Conservation (phyloP, 148 eudicot genomes). For the Pharnaceum exiguum region DNA sequence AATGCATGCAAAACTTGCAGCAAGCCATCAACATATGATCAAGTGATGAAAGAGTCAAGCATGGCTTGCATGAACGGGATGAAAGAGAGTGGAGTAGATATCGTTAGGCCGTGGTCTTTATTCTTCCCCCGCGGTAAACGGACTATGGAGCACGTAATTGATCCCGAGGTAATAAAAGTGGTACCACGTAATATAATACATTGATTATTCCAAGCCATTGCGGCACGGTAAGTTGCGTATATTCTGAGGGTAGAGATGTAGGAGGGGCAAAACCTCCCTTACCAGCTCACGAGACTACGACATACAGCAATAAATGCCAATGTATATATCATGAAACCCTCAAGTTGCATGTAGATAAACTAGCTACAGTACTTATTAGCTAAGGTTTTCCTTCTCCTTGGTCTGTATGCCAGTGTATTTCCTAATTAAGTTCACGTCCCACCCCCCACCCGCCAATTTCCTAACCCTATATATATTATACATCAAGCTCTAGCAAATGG, state of each 20-base stretch:
- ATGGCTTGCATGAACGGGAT: constrained; percentile 1
- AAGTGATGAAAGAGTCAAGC: constrained; percentile 4
- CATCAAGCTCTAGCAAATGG: constrained; percentile 3
- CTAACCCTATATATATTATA: constrained; percentile 13
- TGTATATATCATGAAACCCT: no score
- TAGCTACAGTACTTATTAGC: not conserved
- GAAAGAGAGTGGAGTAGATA: not conserved
- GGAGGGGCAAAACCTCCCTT: not conserved
- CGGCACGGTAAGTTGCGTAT: constrained; percentile 15
- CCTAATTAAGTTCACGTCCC: constrained; percentile 16
- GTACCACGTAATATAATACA: constrained; percentile 22
- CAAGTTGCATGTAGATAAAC: no score
- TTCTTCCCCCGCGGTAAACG: constrained; percentile 1
- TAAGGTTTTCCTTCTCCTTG: not conserved
- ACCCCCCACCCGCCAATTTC: not conserved
- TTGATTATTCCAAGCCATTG: constrained; percentile 1
- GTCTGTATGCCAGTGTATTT: not conserved
- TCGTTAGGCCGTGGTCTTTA: not conserved
- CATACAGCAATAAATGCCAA: constrained; percentile 16
- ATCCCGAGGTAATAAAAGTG: constrained; percentile 46
- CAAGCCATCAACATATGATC: no score
- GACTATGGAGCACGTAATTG: constrained; percentile 36
- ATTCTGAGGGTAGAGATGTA: not conserved
- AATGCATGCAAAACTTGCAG: no score
- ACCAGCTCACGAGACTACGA: constrained; percentile 20